Percentiles rank a stretch among this genome's conserved stretches.
Evolutionary conservation across 179 eudicot genomes (phyloP).

Genomic region (Gypsophila paniculata): DNA sequence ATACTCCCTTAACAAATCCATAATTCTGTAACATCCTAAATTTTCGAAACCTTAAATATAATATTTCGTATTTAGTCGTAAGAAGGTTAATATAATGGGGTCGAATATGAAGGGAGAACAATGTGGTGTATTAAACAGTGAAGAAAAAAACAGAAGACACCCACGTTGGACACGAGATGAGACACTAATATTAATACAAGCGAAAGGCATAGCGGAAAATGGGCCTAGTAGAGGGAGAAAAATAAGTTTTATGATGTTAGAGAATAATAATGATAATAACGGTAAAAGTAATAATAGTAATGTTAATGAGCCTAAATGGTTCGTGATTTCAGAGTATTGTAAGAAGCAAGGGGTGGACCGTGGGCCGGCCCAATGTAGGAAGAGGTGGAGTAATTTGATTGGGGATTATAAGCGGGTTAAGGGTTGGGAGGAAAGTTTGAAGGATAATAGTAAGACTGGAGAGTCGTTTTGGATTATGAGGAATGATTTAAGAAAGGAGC

Average conservation of each 20-base stretch:
- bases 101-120: not conserved
- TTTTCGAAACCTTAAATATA: too few species aligned
- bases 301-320: slow-evolving; percentile 44
- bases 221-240: slow-evolving; percentile 32
- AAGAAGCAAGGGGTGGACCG: slow-evolving; percentile 37
- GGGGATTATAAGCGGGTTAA: slow-evolving; percentile 49
- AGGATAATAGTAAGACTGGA: slow-evolving; percentile 14
- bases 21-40: not conserved
- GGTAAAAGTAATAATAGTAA: too few species aligned
- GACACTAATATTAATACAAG: slow-evolving; percentile 38
- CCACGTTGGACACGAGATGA: slow-evolving; percentile 53
- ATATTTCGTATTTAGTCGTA: too few species aligned
- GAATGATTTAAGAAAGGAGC: slow-evolving; percentile 48
- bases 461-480: slow-evolving; percentile 51
- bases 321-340: slow-evolving; percentile 39
- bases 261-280: not conserved
- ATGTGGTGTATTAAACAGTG: not conserved
- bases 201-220: slow-evolving; percentile 40
- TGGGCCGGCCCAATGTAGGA: slow-evolving; percentile 48
- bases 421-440: slow-evolving; percentile 37
- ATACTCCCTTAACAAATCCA: not conserved
- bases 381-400: slow-evolving; percentile 50
- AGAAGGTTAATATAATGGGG: not conserved
- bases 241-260: slow-evolving; percentile 21
- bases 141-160: slow-evolving; percentile 35